These are phyloP conservation scores for Geotrichum klebahnii DNA, from an alignment of 1,139 yeast genomes.

Conservation along the genomic window DNA sequence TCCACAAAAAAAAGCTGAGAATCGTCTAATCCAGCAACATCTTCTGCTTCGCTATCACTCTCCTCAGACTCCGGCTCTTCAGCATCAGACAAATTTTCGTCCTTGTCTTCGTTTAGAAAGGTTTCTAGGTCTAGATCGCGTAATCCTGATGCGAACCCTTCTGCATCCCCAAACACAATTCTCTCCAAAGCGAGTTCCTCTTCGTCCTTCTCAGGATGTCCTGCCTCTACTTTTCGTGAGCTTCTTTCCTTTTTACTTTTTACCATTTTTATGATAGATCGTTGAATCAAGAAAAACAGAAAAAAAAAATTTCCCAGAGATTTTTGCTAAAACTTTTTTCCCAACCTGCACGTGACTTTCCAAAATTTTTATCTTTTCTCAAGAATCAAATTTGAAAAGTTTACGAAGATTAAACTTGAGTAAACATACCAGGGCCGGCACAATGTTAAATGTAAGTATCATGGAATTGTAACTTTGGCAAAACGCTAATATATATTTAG, in stretches of 20 bases:
- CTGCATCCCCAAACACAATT: constrained; percentile 83
- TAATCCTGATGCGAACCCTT: constrained; percentile 69
- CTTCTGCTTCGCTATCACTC: constrained; percentile 28
- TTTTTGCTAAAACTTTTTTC: constrained; percentile 16
- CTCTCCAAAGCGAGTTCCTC: constrained; percentile 77
- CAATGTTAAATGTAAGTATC: constrained; percentile 18
- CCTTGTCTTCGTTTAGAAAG: constrained; percentile 48
- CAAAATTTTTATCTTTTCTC: constrained; percentile 1
- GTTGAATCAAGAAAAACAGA: background rate
- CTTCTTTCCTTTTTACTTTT: constrained; percentile 12
- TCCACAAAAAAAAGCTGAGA: constrained; percentile 37
- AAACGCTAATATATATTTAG: background rate
- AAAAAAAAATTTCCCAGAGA: constrained; percentile 16
- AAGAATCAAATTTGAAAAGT: background rate
- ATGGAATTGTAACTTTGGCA: background rate
- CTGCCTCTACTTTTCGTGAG: background rate
- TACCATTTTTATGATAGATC: constrained; percentile 7
- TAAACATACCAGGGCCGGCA: background rate
- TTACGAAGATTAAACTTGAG: background rate
- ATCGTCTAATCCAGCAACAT: constrained; percentile 37
- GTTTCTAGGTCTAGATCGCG: constrained; percentile 48
- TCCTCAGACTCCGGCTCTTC: constrained; percentile 37
- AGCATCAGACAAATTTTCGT: constrained; percentile 44
- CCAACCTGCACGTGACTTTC: constrained; percentile 19
- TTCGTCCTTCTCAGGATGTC: constrained; percentile 57